These are phyloP conservation scores for Theobroma cacao DNA, from an alignment of 345 rosid genomes.

Conservation along the genomic window DNA sequence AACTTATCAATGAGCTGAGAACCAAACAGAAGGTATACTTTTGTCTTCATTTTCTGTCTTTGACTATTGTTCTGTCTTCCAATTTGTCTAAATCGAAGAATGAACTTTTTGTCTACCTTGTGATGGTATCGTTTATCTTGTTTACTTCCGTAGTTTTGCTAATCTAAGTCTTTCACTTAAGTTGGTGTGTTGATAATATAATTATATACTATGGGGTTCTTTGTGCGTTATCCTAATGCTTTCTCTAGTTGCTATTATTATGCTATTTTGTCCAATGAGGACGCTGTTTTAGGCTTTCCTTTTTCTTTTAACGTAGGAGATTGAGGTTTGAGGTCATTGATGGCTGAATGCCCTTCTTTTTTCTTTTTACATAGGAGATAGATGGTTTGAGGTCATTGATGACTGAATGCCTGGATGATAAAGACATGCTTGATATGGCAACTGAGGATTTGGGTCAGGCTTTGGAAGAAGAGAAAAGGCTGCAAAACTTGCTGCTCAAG, in stretches of 20 bases:
- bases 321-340: conserved; percentile 66
- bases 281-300: neutral
- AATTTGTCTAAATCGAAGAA: neutral
- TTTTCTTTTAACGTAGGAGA: conserved; percentile 48
- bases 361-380: conserved; percentile 54
- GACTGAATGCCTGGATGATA: conserved; percentile 61
- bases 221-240: neutral
- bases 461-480: conserved; percentile 59
- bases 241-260: neutral
- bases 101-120: neutral
- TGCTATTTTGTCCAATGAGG: neutral
- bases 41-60: neutral
- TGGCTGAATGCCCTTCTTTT: conserved; percentile 43
- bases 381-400: conserved; percentile 66
- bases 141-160: neutral
- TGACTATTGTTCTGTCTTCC: neutral
- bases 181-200: neutral
- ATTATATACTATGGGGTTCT: neutral
- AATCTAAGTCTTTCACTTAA: neutral
- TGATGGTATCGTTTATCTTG: neutral
- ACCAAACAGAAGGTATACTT: conserved; percentile 64
- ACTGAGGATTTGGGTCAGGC: conserved; percentile 58
- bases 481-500: conserved; percentile 71
- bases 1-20: conserved; percentile 65
- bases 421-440: conserved; percentile 82